Percentiles rank a stretch among this genome's conserved stretches.
phyloP scores from a whole-genome alignment of 768 basidiomycete genomes.

The Lentinula detonsa region DNA sequence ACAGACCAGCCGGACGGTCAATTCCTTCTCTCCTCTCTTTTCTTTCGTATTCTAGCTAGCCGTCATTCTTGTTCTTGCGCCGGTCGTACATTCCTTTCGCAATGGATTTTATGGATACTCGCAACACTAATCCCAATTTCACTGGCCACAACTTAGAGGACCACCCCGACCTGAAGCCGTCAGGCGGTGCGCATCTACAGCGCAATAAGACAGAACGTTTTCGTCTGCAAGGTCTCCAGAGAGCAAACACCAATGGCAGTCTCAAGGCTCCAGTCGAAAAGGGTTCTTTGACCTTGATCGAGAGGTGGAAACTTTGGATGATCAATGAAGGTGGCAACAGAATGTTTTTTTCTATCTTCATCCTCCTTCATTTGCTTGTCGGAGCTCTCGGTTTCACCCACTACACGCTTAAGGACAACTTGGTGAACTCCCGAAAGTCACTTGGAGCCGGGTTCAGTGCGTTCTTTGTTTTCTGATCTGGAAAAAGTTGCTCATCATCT shows the following conservation, averaged over 20 bases:
- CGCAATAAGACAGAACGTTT: slow-evolving; percentile 83
- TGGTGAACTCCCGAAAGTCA: slow-evolving; percentile 50
- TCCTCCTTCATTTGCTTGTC: slow-evolving; percentile 77
- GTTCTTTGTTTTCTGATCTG: slow-evolving; percentile 13
- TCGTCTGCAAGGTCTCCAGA: slow-evolving; percentile 82
- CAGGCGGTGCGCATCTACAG: slow-evolving; percentile 47
- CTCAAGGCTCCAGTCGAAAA: slow-evolving; percentile 16
- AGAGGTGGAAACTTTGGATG: slow-evolving; percentile 68
- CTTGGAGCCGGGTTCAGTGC: slow-evolving; percentile 79
- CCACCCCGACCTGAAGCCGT: slow-evolving; percentile 40
- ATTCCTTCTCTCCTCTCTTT: slow-evolving; percentile 23
- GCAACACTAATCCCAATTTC: slow-evolving; percentile 64
- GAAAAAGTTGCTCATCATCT: not conserved
- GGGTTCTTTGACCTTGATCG: slow-evolving; percentile 25
- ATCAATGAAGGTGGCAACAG: slow-evolving; percentile 84
- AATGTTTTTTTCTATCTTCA: slow-evolving; percentile 76
- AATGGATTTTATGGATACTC: slow-evolving; percentile 23
- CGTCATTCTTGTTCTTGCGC: slow-evolving; percentile 23
- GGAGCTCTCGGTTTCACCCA: slow-evolving; percentile 70
- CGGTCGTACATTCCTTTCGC: slow-evolving; percentile 24
- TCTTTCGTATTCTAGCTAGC: slow-evolving; percentile 19
- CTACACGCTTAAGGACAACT: slow-evolving; percentile 78
- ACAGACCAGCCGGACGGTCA: slow-evolving; percentile 42
- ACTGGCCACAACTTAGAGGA: slow-evolving; percentile 50
- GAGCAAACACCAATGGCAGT: slow-evolving; percentile 37